Evolutionary conservation across 202 grass and related monocot genomes (phyloP).

Genomic region (Saccharum hybrid): DNA sequence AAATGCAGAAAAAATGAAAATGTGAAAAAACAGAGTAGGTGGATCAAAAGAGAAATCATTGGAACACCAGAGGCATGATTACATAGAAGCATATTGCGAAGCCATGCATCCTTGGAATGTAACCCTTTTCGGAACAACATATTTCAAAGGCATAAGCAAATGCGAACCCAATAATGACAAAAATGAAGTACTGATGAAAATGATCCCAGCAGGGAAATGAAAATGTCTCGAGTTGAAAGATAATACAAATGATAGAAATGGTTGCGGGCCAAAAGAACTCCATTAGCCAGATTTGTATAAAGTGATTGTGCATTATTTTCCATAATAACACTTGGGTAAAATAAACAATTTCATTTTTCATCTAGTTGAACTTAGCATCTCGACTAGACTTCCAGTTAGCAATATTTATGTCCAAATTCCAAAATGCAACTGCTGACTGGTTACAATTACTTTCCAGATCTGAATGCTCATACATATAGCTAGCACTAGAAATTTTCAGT

Average conservation of each 20-base stretch:
- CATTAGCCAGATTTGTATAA: background rate
- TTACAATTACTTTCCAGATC: background rate
- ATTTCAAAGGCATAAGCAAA: constrained; percentile 16
- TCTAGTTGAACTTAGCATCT: background rate
- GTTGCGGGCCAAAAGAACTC: background rate
- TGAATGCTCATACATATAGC: background rate
- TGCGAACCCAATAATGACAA: background rate
- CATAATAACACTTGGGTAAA: constrained; percentile 1
- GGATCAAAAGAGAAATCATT: background rate
- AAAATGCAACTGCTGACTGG: background rate
- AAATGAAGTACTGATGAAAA: too few species aligned
- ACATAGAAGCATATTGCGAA: background rate
- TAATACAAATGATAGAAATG: background rate
- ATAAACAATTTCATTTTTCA: background rate
- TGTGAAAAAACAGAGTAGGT: background rate
- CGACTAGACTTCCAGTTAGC: constrained; percentile 15
- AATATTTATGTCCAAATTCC: background rate
- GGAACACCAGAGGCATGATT: constrained; percentile 11
- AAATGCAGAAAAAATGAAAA: constrained; percentile 1
- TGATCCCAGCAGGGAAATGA: background rate
- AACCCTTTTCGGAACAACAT: background rate
- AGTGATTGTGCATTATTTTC: background rate
- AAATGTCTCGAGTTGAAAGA: background rate
- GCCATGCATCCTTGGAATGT: background rate
- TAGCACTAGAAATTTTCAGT: background rate